Evolutionary conservation across 2,329 filamentous ascomycete species (phyloP), one percentile per base, ranked within the genome.

Genomic region (Nothopassalora personata): DNA sequence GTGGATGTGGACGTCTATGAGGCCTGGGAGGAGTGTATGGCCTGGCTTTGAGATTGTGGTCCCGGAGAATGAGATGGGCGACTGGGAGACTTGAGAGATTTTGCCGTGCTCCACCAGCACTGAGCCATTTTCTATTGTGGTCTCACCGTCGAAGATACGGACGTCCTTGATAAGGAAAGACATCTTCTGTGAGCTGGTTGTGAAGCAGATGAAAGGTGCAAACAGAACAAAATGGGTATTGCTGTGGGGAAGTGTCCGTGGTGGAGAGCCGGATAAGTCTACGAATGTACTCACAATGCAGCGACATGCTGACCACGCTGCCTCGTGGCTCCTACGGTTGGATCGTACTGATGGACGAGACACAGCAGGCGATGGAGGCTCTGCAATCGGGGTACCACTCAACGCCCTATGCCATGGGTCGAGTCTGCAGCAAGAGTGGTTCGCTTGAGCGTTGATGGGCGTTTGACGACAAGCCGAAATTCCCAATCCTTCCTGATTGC

Each of bases 1-100:
- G 59, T 82, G 80, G 30, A 81, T 76, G 61, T 81, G 80, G 46
- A 72, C 74, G 62, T 82, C 80, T 31, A 82, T 81, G 5, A 82
- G 67, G 1, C 80, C 80, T 1, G 80, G 80, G 0, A 82, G 68
- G 0, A 81, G 60, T 0, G 80, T 81, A 60, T 80, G 75, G 7
- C 74, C 75, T 1, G 77, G 76, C 56, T 74, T 78, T 4, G 77
- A 77, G 57, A 78, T 71, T 4, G 71, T 71, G 3, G 66, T 54
- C 18, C 67, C 67, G 31, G 59, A 23, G 54, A 56, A 68, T 5
- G 60, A 31, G 47, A 68, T 64, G 2, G 43, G 8, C 1, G 45
- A 49, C 4, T 46, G 18, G 1, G 65, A 68, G 45, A 71, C 64
- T 46, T 66, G 59, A 0, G 63, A 51, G 58, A 81, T 78, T 43